Conservation (phyloP, 495 filamentous ascomycete species). For the Penicillium atrosanguineum region DNA sequence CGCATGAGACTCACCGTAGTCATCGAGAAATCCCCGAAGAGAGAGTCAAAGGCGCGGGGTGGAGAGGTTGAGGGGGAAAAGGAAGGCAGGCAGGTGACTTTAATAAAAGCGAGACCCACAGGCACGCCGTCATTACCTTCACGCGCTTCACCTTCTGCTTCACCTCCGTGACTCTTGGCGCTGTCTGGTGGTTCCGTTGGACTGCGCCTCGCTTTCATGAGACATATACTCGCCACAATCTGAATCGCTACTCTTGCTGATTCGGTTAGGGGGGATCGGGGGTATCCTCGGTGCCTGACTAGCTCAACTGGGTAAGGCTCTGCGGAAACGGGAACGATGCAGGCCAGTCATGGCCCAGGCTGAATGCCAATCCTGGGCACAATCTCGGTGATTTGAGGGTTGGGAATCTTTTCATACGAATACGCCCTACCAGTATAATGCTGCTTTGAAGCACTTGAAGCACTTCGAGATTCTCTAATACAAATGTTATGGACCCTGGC, state of each 20-base stretch:
- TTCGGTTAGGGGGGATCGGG: not conserved
- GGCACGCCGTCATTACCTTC: slow-evolving; percentile 10
- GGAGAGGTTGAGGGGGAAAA: slow-evolving; percentile 4
- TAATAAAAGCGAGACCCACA: slow-evolving; percentile 20
- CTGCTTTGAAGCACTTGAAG: too few relatives aligned
- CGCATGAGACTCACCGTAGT: not conserved
- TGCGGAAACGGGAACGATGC: slow-evolving; percentile 2
- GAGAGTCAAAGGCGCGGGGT: not conserved
- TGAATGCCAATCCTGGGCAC: not conserved
- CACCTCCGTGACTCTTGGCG: not conserved
- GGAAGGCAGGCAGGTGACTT: slow-evolving; percentile 13
- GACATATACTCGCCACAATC: not conserved
- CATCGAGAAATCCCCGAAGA: not conserved
- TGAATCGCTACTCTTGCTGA: not conserved
- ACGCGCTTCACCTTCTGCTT: not conserved
- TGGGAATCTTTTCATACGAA: not conserved
- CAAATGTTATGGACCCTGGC: not conserved
- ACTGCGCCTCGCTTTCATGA: not conserved
- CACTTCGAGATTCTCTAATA: too few relatives aligned
- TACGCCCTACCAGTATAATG: not conserved
- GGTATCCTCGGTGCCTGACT: not conserved
- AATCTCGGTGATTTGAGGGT: not conserved
- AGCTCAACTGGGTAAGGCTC: not conserved
- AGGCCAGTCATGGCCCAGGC: slow-evolving; percentile 2
- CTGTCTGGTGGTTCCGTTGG: not conserved